A percentile compares a stretch with the other conserved stretches of the same genome.
Conservation (phyloP, 78 protist genomes). For the Dictyostelium capitatum region DNA sequence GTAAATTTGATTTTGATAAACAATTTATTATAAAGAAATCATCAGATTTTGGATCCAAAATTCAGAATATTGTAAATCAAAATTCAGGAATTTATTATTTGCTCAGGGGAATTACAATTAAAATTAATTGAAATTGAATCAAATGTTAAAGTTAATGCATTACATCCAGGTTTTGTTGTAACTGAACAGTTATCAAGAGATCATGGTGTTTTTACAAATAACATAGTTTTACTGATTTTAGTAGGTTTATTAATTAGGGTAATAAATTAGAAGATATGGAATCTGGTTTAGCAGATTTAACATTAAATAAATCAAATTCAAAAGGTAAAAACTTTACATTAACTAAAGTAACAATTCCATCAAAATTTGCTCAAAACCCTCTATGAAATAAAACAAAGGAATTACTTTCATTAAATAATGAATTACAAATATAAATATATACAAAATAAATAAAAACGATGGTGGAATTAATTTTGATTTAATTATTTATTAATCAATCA, state of each 20-base stretch:
- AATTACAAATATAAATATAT: background rate
- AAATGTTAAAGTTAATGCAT: slow-evolving; percentile 40
- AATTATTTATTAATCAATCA: no score
- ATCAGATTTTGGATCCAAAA: background rate
- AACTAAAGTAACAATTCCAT: background rate
- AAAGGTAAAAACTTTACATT: background rate
- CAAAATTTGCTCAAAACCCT: background rate
- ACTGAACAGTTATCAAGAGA: background rate
- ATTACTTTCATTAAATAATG: background rate
- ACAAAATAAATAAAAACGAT: no score
- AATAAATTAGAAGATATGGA: background rate
- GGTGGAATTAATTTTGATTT: no score
- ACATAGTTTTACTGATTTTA: background rate
- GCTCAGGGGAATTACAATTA: slow-evolving; percentile 31
- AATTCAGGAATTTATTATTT: slow-evolving; percentile 43
- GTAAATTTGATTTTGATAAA: slow-evolving; percentile 25
- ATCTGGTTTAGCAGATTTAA: background rate
- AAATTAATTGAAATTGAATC: slow-evolving; percentile 19
- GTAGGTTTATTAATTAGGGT: background rate
- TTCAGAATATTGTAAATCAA: slow-evolving; percentile 1
- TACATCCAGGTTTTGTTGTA: slow-evolving; percentile 56
- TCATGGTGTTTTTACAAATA: background rate
- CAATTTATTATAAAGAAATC: background rate
- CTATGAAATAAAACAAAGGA: background rate
- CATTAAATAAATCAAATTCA: background rate